Base-by-base conservation (phyloP, 768 basidiomycete species). In the Peribolospora baueri region DNA sequence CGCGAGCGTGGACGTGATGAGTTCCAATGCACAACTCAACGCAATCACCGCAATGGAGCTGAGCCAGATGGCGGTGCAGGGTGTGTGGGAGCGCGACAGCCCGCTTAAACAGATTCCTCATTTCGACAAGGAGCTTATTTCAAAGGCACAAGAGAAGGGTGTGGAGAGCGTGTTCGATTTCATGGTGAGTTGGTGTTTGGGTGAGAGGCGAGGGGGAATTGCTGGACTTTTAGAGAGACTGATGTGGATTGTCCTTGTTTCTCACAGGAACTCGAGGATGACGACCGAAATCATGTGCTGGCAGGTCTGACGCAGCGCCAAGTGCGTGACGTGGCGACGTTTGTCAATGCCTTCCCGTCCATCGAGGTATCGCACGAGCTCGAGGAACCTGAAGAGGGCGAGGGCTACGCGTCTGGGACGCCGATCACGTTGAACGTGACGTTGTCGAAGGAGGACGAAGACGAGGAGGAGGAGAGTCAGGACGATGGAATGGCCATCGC, bases 11-110 rank as follows among this genome's bases (percentile, higher is more conserved):
- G 90, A 95, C 64, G 91, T 97, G 56, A 88, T 97, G 86, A 88
- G 85, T 3, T 88, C 85, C 42, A 95, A 93, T 63, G 87, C 84
- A 2, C 91, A 82, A 82, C 68, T 97, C 62, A 90, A 79, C 63
- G 93, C 91, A 0, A 69, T 95, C 36, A 84, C 87, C 41, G 90
- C 90, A 0, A 97, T 97, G 93, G 91, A 98, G 68, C 69, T 97
- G 50, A 84, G 84, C 7, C 93, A 97, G 68, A 97, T 97, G 91
- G 90, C 86, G 67, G 85, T 95, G 4, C 93, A 97, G 67, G 87
- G 83, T 0, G 79, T 91, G 68, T 97, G 93, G 93, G 91, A 98
- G 65, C 81, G 79, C 7, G 93, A 98, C 67, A 87, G 84, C 43
- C 88, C 90, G 0, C 68, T 97, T 61, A 87, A 84, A 64, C 91